phyloP scores from a whole-genome alignment of 352 stramenopile genomes.

The Phytophthora pini region DNA sequence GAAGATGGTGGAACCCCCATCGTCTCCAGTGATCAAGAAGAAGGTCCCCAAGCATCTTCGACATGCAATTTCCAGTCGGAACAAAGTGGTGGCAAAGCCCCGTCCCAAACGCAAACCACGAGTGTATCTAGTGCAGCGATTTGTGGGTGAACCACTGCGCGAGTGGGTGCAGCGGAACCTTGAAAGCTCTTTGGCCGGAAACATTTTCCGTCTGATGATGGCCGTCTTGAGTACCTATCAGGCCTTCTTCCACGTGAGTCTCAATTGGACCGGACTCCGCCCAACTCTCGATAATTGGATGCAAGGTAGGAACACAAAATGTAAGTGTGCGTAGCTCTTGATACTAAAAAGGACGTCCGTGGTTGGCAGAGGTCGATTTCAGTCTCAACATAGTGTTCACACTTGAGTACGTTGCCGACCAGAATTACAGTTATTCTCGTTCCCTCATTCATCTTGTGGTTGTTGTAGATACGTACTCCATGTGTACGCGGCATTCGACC shows the following conservation, averaged over 20 bases:
- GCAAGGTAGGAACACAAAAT: slow-evolving; percentile 38
- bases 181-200: slow-evolving; percentile 65
- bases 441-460: background rate
- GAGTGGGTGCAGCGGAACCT: slow-evolving; percentile 82
- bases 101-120: slow-evolving; percentile 38
- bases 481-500: slow-evolving; percentile 69
- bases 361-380: slow-evolving; percentile 56
- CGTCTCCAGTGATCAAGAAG: slow-evolving; percentile 22
- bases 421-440: background rate
- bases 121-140: slow-evolving; percentile 42
- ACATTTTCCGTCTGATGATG: slow-evolving; percentile 46
- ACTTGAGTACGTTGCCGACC: slow-evolving; percentile 52
- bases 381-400: slow-evolving; percentile 73
- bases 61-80: slow-evolving; percentile 38
- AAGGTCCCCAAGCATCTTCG: slow-evolving; percentile 46
- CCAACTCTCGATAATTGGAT: slow-evolving; percentile 44
- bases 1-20: background rate
- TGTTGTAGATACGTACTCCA: slow-evolving; percentile 55
- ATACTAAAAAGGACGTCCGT: slow-evolving; percentile 4
- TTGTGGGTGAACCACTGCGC: slow-evolving; percentile 53
- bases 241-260: slow-evolving; percentile 67
- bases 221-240: slow-evolving; percentile 67
- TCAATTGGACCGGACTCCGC: slow-evolving; percentile 63
- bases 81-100: slow-evolving; percentile 14
- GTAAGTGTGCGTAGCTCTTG: background rate